Base-by-base conservation (phyloP, 164 flowering plant genomes). In the Liriodendron chinense region DNA sequence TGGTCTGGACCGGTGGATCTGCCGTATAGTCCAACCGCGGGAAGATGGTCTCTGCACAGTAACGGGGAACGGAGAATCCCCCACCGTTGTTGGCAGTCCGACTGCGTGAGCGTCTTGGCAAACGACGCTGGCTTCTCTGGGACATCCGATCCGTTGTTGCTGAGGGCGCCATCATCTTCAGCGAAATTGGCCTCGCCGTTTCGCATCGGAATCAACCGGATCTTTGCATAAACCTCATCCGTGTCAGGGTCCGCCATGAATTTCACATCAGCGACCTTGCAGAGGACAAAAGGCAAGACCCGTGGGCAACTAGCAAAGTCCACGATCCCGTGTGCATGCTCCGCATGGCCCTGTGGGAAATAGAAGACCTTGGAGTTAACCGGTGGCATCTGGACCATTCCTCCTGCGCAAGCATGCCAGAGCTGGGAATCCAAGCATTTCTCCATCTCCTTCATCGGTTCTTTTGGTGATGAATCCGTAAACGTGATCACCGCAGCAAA, bases 41-140 rank as follows among this genome's bases (percentile, higher is more conserved):
- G 74, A 96, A 96, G 22, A 96, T 94, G 3, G 99, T 94, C 82
- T 96, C 98, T 0, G 99, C 99, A 74, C 99, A 96, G 75, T 94
- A 94, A 47, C 98, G 84, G 9, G 99, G 99, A 49, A 94, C 99
- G 1, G 99, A 96, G 78, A 96, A 94, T 0, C 98, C 99, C 0
- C 99, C 99, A 47, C 99, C 99, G 72, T 96, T 96, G 78, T 96
- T 96, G 2, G 99, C 99, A 79, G n/a, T 96, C 99, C 7, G 98
- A 94, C 65, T 96, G 99, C 0, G 99, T 96, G 78, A 96, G 80
- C 0, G 98, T 96, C 87, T 96, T 96, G 0, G 97, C 95, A 73
- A 96, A 96, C 0, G 94, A 94, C 0, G 93, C 81, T 3, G 92
- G 91, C 43, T 94, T 96, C 67, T 89, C 94, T 2, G 59, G 70